Evolutionary conservation across 257 asterid genomes (phyloP).

Genomic region (Nicotiana tabacum): DNA sequence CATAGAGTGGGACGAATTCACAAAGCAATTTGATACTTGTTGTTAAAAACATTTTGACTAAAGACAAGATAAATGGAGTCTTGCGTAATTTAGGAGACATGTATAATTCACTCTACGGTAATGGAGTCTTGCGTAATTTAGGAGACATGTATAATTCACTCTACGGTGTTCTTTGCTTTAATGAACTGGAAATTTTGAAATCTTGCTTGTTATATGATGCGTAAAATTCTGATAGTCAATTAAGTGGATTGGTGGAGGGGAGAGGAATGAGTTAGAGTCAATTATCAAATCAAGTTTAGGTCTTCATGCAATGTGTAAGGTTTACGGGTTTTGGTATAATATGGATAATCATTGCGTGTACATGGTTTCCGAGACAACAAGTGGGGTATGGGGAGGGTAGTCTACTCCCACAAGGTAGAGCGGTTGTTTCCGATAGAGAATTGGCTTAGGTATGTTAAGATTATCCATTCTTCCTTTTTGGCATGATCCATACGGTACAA

Average conservation of each 20-base stretch:
- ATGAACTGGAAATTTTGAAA: background rate
- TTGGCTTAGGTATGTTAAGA: too few species aligned
- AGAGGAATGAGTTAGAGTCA: constrained; percentile 33
- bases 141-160: background rate
- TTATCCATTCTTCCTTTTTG: too few species aligned
- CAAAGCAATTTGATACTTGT: background rate
- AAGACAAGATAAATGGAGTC: background rate
- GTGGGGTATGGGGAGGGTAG: background rate
- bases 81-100: background rate
- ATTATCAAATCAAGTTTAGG: constrained; percentile 35
- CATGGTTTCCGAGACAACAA: constrained; percentile 47
- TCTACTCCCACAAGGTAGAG: too few species aligned
- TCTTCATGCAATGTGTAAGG: constrained; percentile 44
- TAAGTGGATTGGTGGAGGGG: constrained; percentile 35
- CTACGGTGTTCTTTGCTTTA: background rate
- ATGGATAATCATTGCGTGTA: constrained; percentile 47
- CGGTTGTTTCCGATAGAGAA: too few species aligned
- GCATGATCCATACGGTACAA: too few species aligned
- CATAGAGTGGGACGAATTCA: background rate
- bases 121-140: background rate
- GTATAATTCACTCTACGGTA: background rate
- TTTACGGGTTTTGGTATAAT: constrained; percentile 70
- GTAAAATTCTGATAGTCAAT: background rate
- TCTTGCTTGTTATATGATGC: background rate
- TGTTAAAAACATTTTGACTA: background rate